Conservation (phyloP, 2,329 filamentous ascomycete species). For the Ilyonectria destructans region DNA sequence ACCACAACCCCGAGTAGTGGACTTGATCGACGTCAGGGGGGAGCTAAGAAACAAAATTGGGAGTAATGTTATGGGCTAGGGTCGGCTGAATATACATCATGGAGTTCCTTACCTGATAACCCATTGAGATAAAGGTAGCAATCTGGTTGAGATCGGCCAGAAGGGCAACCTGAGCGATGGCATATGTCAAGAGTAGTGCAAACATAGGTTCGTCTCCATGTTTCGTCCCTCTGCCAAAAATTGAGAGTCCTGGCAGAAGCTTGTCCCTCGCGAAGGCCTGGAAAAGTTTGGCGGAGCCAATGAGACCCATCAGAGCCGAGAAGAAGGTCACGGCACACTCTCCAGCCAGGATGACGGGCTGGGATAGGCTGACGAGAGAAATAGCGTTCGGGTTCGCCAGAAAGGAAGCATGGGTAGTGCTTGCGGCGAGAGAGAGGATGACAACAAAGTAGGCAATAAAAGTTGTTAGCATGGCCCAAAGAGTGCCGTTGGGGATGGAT, state of each 20-base stretch:
- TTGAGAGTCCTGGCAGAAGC: slow-evolving; percentile 81
- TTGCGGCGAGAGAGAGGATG: slow-evolving; percentile 84
- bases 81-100: background rate
- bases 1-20: background rate
- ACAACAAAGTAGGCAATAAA: slow-evolving; percentile 84
- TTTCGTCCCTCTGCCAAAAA: slow-evolving; percentile 83
- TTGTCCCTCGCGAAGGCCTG: slow-evolving; percentile 87
- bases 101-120: slow-evolving; percentile 74
- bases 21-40: too few relatives aligned
- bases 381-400: slow-evolving; percentile 85
- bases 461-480: slow-evolving; percentile 83
- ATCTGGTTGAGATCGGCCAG: slow-evolving; percentile 90
- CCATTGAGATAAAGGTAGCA: slow-evolving; percentile 91
- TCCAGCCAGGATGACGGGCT: slow-evolving; percentile 81
- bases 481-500: slow-evolving; percentile 87
- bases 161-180: slow-evolving; percentile 84
- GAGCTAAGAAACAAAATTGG: too few relatives aligned
- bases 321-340: slow-evolving; percentile 89
- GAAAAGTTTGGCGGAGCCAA: slow-evolving; percentile 87
- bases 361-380: slow-evolving; percentile 85
- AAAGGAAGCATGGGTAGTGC: slow-evolving; percentile 82
- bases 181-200: slow-evolving; percentile 83
- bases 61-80: background rate
- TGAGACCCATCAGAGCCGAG: slow-evolving; percentile 89
- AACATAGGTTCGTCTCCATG: slow-evolving; percentile 82